Evolutionary conservation across 164 flowering plant genomes (phyloP).

Genomic region (Akebia trifoliata): DNA sequence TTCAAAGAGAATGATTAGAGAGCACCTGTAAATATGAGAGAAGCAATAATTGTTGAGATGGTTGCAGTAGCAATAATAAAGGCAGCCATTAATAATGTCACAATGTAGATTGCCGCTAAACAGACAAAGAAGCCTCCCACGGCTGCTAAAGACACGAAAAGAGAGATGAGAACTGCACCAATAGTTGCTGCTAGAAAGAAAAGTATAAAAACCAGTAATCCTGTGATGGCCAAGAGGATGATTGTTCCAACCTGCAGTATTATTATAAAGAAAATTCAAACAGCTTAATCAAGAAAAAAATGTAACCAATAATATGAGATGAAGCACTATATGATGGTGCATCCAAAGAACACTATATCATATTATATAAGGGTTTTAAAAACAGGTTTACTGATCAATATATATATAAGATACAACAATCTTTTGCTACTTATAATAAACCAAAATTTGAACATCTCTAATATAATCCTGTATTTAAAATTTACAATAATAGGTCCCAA

Average conservation of each 20-base stretch:
- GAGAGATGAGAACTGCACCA: conserved; percentile 69
- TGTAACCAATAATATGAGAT: too few relatives aligned
- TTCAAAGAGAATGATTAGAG: background rate
- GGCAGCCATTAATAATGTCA: conserved; percentile 54
- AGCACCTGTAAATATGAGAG: conserved; percentile 55
- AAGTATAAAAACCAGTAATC: conserved; percentile 63
- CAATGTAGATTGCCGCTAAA: conserved; percentile 61
- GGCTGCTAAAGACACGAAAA: conserved; percentile 73
- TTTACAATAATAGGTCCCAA: too few relatives aligned
- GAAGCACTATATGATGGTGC: too few relatives aligned
- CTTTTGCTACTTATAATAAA: too few relatives aligned
- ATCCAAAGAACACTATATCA: too few relatives aligned
- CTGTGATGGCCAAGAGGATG: conserved; percentile 47
- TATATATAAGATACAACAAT: too few relatives aligned
- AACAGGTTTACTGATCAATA: too few relatives aligned
- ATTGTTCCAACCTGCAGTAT: conserved; percentile 83
- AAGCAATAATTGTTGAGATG: conserved; percentile 47
- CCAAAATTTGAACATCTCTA: too few relatives aligned
- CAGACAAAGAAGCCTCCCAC: conserved; percentile 83
- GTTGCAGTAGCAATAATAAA: conserved; percentile 63
- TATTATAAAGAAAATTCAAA: too few relatives aligned
- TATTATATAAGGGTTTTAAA: too few relatives aligned
- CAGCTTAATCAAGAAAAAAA: too few relatives aligned
- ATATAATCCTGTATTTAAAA: too few relatives aligned
- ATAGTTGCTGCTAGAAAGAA: conserved; percentile 76